phyloP scores from a whole-genome alignment of 139 green algal species.

The Deuterostichococcus epilithicus region DNA sequence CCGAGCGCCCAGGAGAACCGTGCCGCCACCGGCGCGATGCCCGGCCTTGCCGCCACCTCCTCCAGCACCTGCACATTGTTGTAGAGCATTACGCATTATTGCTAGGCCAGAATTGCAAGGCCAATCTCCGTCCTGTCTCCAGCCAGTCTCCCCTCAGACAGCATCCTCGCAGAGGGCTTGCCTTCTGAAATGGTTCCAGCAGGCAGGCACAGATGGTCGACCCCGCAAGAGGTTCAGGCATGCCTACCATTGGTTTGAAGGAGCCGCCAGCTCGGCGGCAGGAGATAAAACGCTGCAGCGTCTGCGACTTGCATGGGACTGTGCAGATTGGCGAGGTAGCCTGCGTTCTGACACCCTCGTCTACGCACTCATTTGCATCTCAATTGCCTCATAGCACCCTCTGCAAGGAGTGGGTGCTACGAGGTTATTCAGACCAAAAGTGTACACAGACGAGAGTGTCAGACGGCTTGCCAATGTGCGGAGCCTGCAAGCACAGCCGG shows the following conservation, averaged over 20 bases:
- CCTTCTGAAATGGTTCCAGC: background rate
- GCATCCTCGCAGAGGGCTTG: background rate
- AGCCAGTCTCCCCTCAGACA: background rate
- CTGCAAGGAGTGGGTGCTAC: too few relatives aligned
- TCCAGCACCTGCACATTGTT: constrained; percentile 2
- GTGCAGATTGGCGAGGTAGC: too few relatives aligned
- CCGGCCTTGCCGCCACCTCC: background rate
- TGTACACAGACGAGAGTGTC: background rate
- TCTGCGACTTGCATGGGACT: too few relatives aligned
- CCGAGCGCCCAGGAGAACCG: constrained; percentile 3
- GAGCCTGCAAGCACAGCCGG: background rate
- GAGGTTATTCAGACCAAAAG: too few relatives aligned
- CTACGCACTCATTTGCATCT: background rate
- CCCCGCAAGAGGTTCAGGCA: background rate
- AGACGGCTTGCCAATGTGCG: background rate
- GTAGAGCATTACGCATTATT: background rate
- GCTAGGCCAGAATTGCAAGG: background rate
- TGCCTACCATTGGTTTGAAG: background rate
- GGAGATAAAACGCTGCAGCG: too few relatives aligned
- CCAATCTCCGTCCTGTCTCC: background rate
- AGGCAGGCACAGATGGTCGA: background rate
- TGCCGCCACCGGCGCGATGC: background rate
- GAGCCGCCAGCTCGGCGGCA: too few relatives aligned
- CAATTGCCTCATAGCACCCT: too few relatives aligned
- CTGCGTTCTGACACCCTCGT: too few relatives aligned